phyloP scores from a whole-genome alignment of 176 grass and related monocot species.

The Oryza meridionalis region DNA sequence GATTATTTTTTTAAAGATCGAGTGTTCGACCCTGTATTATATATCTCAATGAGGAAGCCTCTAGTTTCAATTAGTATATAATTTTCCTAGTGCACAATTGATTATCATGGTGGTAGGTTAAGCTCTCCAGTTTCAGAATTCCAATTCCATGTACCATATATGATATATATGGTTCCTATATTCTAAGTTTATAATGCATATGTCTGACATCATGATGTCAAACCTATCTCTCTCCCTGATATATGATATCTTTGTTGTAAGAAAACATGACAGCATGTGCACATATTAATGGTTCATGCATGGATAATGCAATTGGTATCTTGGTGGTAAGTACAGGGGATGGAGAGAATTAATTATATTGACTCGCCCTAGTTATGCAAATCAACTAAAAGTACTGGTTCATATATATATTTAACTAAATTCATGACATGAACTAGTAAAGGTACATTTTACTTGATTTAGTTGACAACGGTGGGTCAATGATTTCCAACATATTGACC shows the following conservation, averaged over 20 bases:
- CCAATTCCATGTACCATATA: constrained; percentile 10
- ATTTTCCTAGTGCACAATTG: constrained; percentile 16
- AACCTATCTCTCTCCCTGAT: neutral
- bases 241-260: neutral
- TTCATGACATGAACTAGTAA: neutral
- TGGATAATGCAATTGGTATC: neutral
- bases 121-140: neutral
- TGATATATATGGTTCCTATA: neutral
- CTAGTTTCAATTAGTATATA: constrained; percentile 19
- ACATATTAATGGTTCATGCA: neutral
- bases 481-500: neutral
- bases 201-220: neutral
- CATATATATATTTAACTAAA: neutral
- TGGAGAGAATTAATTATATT: neutral
- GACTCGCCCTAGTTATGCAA: neutral
- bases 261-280: neutral
- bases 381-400: neutral
- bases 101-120: neutral
- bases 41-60: constrained; percentile 5
- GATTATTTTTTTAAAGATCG: neutral
- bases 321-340: neutral
- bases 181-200: neutral
- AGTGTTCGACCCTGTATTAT: neutral
- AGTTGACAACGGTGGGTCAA: neutral
- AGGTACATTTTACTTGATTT: neutral